Evolutionary conservation across 345 rosid species (phyloP).

Genomic region (Eucalyptus marginata): DNA sequence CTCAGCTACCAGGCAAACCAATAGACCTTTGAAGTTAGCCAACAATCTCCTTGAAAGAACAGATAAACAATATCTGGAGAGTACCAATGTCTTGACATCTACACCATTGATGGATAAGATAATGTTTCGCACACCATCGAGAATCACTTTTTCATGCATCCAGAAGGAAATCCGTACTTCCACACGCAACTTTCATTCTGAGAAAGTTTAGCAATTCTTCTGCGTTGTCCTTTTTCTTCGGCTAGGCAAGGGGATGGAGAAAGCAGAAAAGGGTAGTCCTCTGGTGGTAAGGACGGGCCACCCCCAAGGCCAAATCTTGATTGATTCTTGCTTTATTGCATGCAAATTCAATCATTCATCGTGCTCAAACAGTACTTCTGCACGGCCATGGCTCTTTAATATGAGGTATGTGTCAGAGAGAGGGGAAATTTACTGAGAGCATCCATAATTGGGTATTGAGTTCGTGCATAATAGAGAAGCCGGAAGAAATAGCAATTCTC

Average conservation of each 20-base stretch:
- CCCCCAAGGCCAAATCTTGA: not conserved
- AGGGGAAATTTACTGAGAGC: conserved; percentile 39
- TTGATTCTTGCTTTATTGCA: not conserved
- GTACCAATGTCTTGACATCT: not conserved
- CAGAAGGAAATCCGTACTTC: not conserved
- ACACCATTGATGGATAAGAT: not conserved
- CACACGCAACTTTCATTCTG: not conserved
- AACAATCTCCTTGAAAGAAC: not conserved
- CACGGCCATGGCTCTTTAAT: not conserved
- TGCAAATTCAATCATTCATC: not conserved
- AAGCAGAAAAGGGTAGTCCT: not conserved
- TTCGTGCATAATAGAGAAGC: conserved; percentile 89
- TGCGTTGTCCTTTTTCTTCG: not conserved
- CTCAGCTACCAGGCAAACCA: not conserved
- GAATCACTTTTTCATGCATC: not conserved
- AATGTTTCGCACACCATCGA: not conserved
- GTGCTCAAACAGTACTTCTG: not conserved
- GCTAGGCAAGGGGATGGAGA: not conserved
- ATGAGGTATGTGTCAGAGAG: not conserved
- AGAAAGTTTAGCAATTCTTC: not conserved
- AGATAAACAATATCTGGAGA: not conserved
- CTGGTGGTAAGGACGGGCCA: not conserved
- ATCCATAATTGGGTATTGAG: conserved; percentile 93
- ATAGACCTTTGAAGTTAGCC: not conserved
- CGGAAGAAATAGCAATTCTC: conserved; percentile 69